phyloP scores from a whole-genome alignment of 2,329 filamentous ascomycete species.

The Colletotrichum tropicale region DNA sequence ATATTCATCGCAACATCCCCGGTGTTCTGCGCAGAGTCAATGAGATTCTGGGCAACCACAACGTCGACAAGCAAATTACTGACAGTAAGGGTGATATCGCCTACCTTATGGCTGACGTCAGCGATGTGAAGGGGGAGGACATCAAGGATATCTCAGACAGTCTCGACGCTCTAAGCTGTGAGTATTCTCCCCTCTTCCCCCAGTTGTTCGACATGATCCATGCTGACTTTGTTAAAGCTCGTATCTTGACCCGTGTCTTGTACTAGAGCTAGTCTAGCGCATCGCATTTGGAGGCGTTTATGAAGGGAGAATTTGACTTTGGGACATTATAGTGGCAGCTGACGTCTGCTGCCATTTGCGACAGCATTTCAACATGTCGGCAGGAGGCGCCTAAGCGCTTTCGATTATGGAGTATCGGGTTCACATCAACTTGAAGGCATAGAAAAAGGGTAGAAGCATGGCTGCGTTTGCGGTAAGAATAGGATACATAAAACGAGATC shows the following conservation, averaged over 20 bases:
- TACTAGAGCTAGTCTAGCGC: conserved; percentile 35
- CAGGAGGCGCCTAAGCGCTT: not conserved
- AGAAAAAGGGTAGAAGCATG: not conserved
- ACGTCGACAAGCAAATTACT: conserved; percentile 98
- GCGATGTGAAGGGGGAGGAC: conserved; percentile 78
- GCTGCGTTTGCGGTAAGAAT: not conserved
- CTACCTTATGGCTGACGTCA: conserved; percentile 98
- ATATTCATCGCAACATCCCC: conserved; percentile 95
- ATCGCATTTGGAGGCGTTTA: conserved; percentile 9
- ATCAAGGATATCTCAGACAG: conserved; percentile 86
- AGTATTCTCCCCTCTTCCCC: conserved; percentile 36
- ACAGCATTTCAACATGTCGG: conserved; percentile 17
- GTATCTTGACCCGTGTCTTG: conserved; percentile 52
- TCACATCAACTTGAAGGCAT: conserved; percentile 17
- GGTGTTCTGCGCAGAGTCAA: conserved; percentile 96
- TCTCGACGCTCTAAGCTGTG: conserved; percentile 81
- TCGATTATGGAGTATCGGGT: conserved; percentile 1
- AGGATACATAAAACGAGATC: not conserved
- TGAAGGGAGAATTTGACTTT: not conserved
- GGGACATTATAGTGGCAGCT: not conserved
- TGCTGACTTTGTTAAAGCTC: conserved; percentile 32
- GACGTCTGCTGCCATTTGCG: not conserved
- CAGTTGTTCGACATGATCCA: not conserved
- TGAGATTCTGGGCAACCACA: conserved; percentile 91
- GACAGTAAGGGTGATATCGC: conserved; percentile 93